phyloP scores from a whole-genome alignment of 768 basidiomycete species.

The Lentinula detonsa region DNA sequence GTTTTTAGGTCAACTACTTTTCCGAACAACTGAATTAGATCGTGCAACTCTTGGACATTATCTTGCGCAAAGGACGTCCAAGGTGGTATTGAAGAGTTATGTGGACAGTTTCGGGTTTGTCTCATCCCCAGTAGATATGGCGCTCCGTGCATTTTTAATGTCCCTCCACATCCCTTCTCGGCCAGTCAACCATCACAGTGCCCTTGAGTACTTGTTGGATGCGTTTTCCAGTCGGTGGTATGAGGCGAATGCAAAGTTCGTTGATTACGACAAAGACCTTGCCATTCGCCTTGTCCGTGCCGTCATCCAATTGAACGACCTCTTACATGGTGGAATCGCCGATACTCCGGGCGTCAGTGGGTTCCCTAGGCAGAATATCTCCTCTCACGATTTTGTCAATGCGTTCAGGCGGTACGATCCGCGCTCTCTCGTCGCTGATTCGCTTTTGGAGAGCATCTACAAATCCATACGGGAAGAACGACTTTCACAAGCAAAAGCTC shows the following conservation, averaged over 20 bases:
- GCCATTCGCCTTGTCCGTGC: slow-evolving; percentile 73
- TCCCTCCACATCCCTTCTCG: slow-evolving; percentile 56
- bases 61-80: slow-evolving; percentile 68
- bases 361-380: slow-evolving; percentile 53
- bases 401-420: slow-evolving; percentile 79
- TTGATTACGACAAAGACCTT: slow-evolving; percentile 79
- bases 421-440: slow-evolving; percentile 63
- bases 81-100: slow-evolving; percentile 73
- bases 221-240: slow-evolving; percentile 88
- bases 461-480: slow-evolving; percentile 67
- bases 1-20: slow-evolving; percentile 71
- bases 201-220: slow-evolving; percentile 70
- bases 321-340: slow-evolving; percentile 70
- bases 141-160: slow-evolving; percentile 83
- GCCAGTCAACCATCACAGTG: slow-evolving; percentile 27
- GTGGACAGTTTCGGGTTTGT: slow-evolving; percentile 85
- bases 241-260: slow-evolving; percentile 73
- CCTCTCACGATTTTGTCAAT: slow-evolving; percentile 73
- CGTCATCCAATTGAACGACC: slow-evolving; percentile 84
- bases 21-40: slow-evolving; percentile 82
- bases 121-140: slow-evolving; percentile 81
- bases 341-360: slow-evolving; percentile 52
- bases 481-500: slow-evolving; percentile 62
- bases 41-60: slow-evolving; percentile 79
- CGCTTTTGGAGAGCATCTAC: slow-evolving; percentile 74